Percentiles rank a stretch among this genome's conserved stretches.
These are phyloP conservation scores for Botrytis elliptica DNA, from an alignment of 2,329 filamentous ascomycete species.

Conservation along the genomic window DNA sequence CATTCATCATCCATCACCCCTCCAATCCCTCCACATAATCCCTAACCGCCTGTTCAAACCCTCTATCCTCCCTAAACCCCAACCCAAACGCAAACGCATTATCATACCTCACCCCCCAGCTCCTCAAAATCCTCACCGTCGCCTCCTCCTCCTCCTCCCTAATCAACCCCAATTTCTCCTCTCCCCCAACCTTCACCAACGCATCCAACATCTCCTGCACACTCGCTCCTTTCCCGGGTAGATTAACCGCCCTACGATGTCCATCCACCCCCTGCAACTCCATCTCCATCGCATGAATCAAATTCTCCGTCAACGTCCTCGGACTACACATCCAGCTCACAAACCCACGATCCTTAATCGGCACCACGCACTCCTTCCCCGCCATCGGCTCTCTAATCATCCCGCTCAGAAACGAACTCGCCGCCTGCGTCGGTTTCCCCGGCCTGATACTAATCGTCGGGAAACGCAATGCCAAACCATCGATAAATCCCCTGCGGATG, in stretches of 20 bases:
- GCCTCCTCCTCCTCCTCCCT: slow-evolving; percentile 54
- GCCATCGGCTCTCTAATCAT: slow-evolving; percentile 61
- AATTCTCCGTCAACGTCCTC: slow-evolving; percentile 51
- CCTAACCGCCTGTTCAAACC: slow-evolving; percentile 54
- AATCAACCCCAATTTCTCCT: slow-evolving; percentile 52
- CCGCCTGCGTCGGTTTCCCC: slow-evolving; percentile 58
- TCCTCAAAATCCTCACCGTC: slow-evolving; percentile 57
- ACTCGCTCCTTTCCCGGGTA: slow-evolving; percentile 56
- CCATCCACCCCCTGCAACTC: slow-evolving; percentile 41
- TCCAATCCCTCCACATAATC: slow-evolving; percentile 46
- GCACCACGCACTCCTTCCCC: slow-evolving; percentile 53
- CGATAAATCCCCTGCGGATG: slow-evolving; percentile 54
- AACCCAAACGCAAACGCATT: slow-evolving; percentile 50
- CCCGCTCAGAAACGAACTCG: slow-evolving; percentile 59
- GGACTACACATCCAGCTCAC: slow-evolving; percentile 56
- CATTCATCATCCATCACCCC: background rate
- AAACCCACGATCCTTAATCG: slow-evolving; percentile 51
- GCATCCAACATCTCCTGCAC: slow-evolving; percentile 62
- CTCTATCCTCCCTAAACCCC: slow-evolving; percentile 52
- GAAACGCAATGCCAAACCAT: slow-evolving; percentile 56
- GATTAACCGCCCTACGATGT: slow-evolving; percentile 54
- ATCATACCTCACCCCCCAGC: slow-evolving; percentile 59
- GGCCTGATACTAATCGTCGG: slow-evolving; percentile 62
- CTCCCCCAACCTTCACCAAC: slow-evolving; percentile 54
- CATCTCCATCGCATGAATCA: slow-evolving; percentile 46